A percentile compares a stretch with the other conserved stretches of the same genome.
Conservation (phyloP, 1,139 yeast genomes). For the Schwanniomyces etchellsii region DNA sequence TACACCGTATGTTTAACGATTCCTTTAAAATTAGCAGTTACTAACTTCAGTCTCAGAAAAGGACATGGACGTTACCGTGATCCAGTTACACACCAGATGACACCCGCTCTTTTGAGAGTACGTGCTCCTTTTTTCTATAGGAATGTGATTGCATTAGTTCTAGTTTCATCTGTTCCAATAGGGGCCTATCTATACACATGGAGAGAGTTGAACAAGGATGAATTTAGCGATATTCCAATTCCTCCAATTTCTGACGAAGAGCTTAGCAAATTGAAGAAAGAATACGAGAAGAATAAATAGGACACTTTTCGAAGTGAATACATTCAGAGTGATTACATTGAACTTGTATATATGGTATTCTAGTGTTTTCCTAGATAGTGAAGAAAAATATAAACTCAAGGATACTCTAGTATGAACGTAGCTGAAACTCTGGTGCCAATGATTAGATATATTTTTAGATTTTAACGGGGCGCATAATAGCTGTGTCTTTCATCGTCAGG, state of each 20-base stretch:
- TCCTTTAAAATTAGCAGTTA: constrained; percentile 2
- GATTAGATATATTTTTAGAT: too few relatives aligned
- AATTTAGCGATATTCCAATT: constrained; percentile 83
- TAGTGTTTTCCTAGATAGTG: too few relatives aligned
- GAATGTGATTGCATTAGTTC: constrained; percentile 59
- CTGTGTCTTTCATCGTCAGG: too few relatives aligned
- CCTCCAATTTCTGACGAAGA: constrained; percentile 86
- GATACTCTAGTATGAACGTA: too few relatives aligned
- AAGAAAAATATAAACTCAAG: too few relatives aligned
- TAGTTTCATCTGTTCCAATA: constrained; percentile 55
- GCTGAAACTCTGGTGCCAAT: too few relatives aligned
- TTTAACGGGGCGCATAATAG: too few relatives aligned
- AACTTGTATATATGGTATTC: too few relatives aligned
- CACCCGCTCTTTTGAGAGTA: constrained; percentile 89
- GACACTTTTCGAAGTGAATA: neutral
- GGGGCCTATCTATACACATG: constrained; percentile 75
- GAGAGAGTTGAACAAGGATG: constrained; percentile 69
- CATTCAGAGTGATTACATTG: too few relatives aligned
- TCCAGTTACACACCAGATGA: constrained; percentile 77
- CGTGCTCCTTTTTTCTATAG: constrained; percentile 79
- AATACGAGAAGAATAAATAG: constrained; percentile 41
- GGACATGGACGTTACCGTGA: constrained; percentile 54
- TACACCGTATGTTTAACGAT: constrained; percentile 27
- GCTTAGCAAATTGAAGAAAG: constrained; percentile 62
- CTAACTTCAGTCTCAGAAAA: constrained; percentile 17